phyloP scores from a whole-genome alignment of 1,284 basidiomycete species.

The Boletus calvinii region DNA sequence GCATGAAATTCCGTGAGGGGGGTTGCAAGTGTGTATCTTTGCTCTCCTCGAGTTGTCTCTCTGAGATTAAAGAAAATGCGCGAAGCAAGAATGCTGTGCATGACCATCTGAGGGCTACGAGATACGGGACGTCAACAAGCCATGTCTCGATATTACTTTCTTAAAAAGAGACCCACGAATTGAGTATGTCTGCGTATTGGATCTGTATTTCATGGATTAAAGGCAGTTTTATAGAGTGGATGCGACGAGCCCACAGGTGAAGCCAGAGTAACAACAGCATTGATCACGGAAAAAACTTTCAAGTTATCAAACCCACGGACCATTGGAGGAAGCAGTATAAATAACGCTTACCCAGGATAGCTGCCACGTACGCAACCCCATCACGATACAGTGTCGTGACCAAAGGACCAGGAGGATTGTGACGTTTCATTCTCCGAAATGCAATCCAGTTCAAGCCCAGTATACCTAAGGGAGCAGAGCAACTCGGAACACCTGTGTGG shows the following conservation, averaged over 20 bases:
- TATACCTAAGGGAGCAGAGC: constrained; percentile 12
- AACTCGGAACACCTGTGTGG: not conserved
- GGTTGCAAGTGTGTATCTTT: not conserved
- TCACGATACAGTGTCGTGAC: constrained; percentile 23
- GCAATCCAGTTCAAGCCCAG: constrained; percentile 23
- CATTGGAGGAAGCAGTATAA: not conserved
- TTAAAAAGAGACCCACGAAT: constrained; percentile 15
- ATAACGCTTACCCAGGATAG: constrained; percentile 14
- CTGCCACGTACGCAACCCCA: constrained; percentile 22
- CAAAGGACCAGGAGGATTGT: constrained; percentile 11
- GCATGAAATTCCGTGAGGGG: constrained; percentile 19
- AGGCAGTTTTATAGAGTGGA: not conserved
- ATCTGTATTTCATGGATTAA: constrained; percentile 4
- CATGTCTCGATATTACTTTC: not conserved
- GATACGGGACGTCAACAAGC: constrained; percentile 3
- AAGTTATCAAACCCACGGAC: not conserved
- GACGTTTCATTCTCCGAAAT: constrained; percentile 18
- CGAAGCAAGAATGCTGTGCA: constrained; percentile 28
- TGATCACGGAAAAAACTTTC: constrained; percentile 22
- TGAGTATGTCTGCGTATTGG: constrained; percentile 20
- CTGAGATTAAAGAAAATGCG: constrained; percentile 30
- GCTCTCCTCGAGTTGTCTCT: constrained; percentile 18
- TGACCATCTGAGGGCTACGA: constrained; percentile 23
- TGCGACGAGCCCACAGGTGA: constrained; percentile 9
- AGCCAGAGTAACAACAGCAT: constrained; percentile 15